Base-by-base conservation (phyloP, 2,329 filamentous ascomycete genomes). In the Leptographium radiaticola region DNA sequence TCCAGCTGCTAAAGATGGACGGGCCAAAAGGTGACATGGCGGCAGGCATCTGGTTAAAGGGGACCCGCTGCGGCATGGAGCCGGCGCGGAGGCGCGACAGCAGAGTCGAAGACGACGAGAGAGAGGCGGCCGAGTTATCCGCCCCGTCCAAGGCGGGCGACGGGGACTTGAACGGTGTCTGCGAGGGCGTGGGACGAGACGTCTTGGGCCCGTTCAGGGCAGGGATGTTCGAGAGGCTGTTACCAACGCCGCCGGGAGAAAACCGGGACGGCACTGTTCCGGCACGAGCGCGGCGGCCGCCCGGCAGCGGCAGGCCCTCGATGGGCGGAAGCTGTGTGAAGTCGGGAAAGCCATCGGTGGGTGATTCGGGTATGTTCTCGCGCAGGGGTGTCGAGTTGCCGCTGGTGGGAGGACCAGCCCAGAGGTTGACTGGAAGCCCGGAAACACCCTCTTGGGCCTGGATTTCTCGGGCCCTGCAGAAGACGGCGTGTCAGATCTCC, bases 221-320 rank as follows among this genome's bases (percentile, higher is more conserved):
- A 12, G 83, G 76, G 16, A 82, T 68, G 60, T 73, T 78, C 39
- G 76, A 65, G 53, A 84, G 67, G 33, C 79, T 77, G 63, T 77
- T 83, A 55, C 80, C 74, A 6, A 80, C 77, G 52, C 82, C 82
- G 31, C 86, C 84, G 16, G 87, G 86, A 34, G 90, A 89, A 66
- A 98, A 94, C 59, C 91, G 81, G 47, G 93, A 97, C 25, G 93
- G 93, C n/a, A 98, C 83, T 4, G 93, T 98, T 60, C 93, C 93
- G 57, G 93, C 93, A 67, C 93, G 83, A 61, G 89, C 86, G 66
- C 93, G 83, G 59, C 93, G 82, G 49, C 82, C 80, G 62, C 86
- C 77, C 54, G 85, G 81, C 57, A 85, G 66, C 55, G 74, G 77
- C 57, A 84, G 79, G 60, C 85, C 67, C 56, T 75, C 77, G 59